Conservation (phyloP, 108 stramenopile species). For the Pinguiococcus pyrenoidosus region DNA sequence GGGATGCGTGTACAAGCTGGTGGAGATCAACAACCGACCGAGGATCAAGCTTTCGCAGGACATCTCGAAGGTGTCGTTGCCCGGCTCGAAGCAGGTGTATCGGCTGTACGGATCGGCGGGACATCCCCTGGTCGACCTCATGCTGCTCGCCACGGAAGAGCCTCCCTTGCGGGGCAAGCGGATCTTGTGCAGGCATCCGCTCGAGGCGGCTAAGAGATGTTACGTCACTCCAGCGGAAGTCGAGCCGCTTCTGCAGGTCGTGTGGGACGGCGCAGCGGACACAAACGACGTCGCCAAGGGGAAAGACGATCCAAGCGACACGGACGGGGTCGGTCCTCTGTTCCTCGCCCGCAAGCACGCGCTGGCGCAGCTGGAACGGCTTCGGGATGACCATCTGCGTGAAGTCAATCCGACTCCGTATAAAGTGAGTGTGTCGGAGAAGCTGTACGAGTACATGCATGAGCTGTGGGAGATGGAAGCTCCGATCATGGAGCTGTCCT, state of each 20-base stretch:
- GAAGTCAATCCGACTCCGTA: conserved; percentile 63
- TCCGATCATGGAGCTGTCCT: conserved; percentile 52
- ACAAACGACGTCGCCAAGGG: conserved; percentile 8
- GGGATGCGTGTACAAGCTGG: conserved; percentile 92
- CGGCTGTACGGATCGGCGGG: conserved; percentile 62
- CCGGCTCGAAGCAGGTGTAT: conserved; percentile 52
- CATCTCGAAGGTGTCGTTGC: conserved; percentile 43
- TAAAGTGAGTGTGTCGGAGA: conserved; percentile 42
- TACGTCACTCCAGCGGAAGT: conserved; percentile 64
- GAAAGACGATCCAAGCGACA: neutral
- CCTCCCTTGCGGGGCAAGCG: conserved; percentile 47
- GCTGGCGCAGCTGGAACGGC: neutral
- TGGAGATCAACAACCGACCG: conserved; percentile 57
- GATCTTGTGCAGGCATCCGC: conserved; percentile 76
- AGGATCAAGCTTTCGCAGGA: conserved; percentile 86
- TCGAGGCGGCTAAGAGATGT: conserved; percentile 58
- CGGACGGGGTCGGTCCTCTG: neutral
- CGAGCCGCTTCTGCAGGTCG: conserved; percentile 51
- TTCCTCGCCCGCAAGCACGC: neutral
- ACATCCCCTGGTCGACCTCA: conserved; percentile 65
- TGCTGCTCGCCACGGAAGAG: conserved; percentile 45
- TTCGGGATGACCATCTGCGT: conserved; percentile 61
- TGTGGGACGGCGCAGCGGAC: conserved; percentile 59
- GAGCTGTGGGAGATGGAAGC: conserved; percentile 68
- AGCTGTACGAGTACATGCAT: conserved; percentile 63